Base-by-base conservation (phyloP, 208 protist genomes). In the Wallacemonas sp. region DNA sequence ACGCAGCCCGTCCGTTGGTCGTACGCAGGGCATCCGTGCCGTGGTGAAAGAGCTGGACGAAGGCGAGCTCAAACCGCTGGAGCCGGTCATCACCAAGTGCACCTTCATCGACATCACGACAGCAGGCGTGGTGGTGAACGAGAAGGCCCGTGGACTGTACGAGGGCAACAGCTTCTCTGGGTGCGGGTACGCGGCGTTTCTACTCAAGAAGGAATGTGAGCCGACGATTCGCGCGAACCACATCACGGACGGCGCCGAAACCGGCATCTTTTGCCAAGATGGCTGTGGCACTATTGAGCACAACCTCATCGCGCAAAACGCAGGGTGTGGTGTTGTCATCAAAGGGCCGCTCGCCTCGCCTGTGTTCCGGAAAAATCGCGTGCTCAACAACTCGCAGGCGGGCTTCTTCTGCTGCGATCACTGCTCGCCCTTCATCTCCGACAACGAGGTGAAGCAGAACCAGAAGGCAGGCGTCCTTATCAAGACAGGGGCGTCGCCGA, bases 261-360 rank as follows among this genome's bases (percentile, higher is more conserved):
- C 83, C 12, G 91, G 88, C 62, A 87, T 96, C 50, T 92, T 93
- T 60, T 93, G 83, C 66, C 87, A 94, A 38, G 86, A 96, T 63
- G 72, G 73, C 15, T 68, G 53, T 21, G 88, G 88, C 38, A 62
- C 78, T 19, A 81, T 96, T 15, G 83, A 94, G 71, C 68, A 83
- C 61, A 96, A 94, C 72, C 70, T 80, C 42, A 89, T 96, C 53
- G 74, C 73, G 22, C 73, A 85, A 29, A 94, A 94, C 59, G 71
- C 70, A 12, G 88, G 91, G 9, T 92, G 83, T 34, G 91, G 91
- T 33, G 76, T 96, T 21, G 88, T 96, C 26, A 70, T 89, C 24
- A 89, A 90, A 22, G 88, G 88, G 5, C 34, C 73, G 1, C 42
- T 69, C 1, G 76, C 80, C 27, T 58, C 68, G 19, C 73, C 88